Evolutionary conservation across 495 filamentous ascomycete species (phyloP).

Genomic region (Darksidea phi): DNA sequence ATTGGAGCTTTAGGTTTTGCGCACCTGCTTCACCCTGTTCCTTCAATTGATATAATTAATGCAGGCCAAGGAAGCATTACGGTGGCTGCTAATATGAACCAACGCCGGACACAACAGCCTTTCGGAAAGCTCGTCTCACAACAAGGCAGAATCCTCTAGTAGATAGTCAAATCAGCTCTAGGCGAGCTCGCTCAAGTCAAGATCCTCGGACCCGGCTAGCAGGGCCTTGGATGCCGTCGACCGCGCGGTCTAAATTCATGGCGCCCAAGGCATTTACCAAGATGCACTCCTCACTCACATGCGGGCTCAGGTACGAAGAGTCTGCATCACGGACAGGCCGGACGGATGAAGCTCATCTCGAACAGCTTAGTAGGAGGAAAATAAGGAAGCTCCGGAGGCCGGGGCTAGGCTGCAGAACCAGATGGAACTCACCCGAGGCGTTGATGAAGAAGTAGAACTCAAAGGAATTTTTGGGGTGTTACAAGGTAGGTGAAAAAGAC

Average conservation of each 20-base stretch:
- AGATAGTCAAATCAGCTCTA: constrained; percentile 60
- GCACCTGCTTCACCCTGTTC: neutral
- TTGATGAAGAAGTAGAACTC: constrained; percentile 26
- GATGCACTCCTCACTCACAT: constrained; percentile 85
- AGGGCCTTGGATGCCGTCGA: constrained; percentile 43
- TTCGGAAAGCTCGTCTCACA: constrained; percentile 77
- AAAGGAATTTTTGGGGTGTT: constrained; percentile 17
- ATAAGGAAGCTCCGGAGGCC: constrained; percentile 51
- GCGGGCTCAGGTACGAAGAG: constrained; percentile 80
- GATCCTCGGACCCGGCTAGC: constrained; percentile 43
- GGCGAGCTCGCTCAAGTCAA: constrained; percentile 46
- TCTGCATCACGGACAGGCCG: constrained; percentile 85
- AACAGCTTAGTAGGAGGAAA: constrained; percentile 89
- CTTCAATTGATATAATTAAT: constrained; percentile 4
- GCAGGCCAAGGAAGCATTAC: constrained; percentile 75
- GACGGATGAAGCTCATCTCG: constrained; percentile 94
- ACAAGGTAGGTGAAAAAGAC: constrained; percentile 5
- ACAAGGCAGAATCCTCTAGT: constrained; percentile 90
- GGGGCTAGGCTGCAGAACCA: constrained; percentile 17
- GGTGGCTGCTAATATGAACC: constrained; percentile 85
- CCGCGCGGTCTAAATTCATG: constrained; percentile 72
- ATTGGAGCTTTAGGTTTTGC: constrained; percentile 62
- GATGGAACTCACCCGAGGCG: constrained; percentile 24
- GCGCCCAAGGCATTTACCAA: constrained; percentile 82
- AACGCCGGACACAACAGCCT: constrained; percentile 80